These are phyloP conservation scores for Phyllostachys edulis DNA, from an alignment of 176 grass and related monocot species.

Conservation along the genomic window DNA sequence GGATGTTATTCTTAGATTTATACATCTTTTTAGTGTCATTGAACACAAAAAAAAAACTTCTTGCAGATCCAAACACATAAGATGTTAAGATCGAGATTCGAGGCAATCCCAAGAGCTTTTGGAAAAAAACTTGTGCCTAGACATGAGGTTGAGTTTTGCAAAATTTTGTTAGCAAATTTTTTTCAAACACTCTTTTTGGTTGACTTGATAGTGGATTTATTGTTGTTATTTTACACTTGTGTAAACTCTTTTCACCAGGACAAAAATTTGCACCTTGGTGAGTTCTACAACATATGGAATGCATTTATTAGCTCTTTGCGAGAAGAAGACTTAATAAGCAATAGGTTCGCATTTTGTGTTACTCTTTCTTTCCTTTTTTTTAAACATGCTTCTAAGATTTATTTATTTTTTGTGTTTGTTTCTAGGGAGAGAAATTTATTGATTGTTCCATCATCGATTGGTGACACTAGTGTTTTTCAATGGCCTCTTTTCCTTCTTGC, in stretches of 20 bases:
- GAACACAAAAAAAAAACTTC: constrained; percentile 6
- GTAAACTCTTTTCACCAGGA: constrained; percentile 32
- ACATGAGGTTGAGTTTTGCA: constrained; percentile 27
- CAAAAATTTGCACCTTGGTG: constrained; percentile 16
- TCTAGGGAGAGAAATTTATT: constrained; percentile 76
- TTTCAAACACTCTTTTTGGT: background rate
- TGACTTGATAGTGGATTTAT: constrained; percentile 2
- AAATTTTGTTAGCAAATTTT: background rate
- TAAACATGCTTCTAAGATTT: background rate
- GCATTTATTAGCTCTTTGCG: constrained; percentile 74
- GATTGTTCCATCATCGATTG: constrained; percentile 71
- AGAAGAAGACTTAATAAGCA: constrained; percentile 83
- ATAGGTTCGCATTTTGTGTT: constrained; percentile 54
- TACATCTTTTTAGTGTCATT: too few relatives aligned
- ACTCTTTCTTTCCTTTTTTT: background rate
- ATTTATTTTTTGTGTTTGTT: constrained; percentile 26
- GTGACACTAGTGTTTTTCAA: constrained; percentile 59
- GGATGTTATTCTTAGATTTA: too few relatives aligned
- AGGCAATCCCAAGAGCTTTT: constrained; percentile 69
- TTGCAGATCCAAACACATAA: constrained; percentile 78
- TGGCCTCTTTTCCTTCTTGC: constrained; percentile 99
- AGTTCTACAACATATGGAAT: constrained; percentile 90
- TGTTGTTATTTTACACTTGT: background rate
- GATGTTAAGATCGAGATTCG: constrained; percentile 92
- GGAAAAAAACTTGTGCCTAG: constrained; percentile 58